Percentiles rank a stretch among this genome's conserved stretches.
These are phyloP conservation scores for Beauveria brongniartii DNA, from an alignment of 2,329 filamentous ascomycete genomes.

Conservation along the genomic window DNA sequence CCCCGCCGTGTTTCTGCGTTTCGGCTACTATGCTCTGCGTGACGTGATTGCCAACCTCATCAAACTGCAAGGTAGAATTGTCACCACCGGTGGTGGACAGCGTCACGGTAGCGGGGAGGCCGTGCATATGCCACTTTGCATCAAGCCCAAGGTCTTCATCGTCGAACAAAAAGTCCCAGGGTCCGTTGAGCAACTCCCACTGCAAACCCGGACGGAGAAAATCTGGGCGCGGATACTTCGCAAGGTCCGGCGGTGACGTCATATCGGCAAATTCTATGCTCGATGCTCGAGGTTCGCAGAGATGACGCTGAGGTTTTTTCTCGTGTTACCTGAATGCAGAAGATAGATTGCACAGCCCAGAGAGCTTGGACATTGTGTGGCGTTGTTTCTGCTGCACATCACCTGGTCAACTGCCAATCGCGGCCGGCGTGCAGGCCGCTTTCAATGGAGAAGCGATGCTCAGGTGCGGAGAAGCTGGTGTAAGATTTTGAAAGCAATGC, in stretches of 20 bases:
- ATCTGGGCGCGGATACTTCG: slow-evolving; percentile 54
- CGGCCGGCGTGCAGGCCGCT: background rate
- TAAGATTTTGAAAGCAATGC: background rate
- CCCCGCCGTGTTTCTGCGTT: slow-evolving; percentile 37
- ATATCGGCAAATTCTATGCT: slow-evolving; percentile 8
- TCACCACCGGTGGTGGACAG: slow-evolving; percentile 26
- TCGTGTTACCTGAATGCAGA: background rate
- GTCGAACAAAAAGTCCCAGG: slow-evolving; percentile 59
- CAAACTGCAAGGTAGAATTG: slow-evolving; percentile 17
- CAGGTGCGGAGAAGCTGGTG: background rate
- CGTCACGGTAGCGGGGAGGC: slow-evolving; percentile 37
- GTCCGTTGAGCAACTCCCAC: slow-evolving; percentile 55
- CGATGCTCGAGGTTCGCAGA: background rate
- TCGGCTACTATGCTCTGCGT: slow-evolving; percentile 40
- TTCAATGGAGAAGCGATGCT: background rate
- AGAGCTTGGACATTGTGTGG: background rate
- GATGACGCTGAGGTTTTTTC: background rate
- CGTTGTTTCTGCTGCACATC: background rate
- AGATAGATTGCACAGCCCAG: background rate
- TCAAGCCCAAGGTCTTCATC: slow-evolving; percentile 50
- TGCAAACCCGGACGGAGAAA: slow-evolving; percentile 47
- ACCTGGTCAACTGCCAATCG: background rate
- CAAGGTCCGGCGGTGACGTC: slow-evolving; percentile 9
- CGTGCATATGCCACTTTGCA: slow-evolving; percentile 43
- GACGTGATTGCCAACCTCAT: slow-evolving; percentile 20